Percentiles rank a stretch among this genome's conserved stretches.
Conservation (phyloP, 371 early-diverging fungal genomes). For the Lichtheimia corymbifera region DNA sequence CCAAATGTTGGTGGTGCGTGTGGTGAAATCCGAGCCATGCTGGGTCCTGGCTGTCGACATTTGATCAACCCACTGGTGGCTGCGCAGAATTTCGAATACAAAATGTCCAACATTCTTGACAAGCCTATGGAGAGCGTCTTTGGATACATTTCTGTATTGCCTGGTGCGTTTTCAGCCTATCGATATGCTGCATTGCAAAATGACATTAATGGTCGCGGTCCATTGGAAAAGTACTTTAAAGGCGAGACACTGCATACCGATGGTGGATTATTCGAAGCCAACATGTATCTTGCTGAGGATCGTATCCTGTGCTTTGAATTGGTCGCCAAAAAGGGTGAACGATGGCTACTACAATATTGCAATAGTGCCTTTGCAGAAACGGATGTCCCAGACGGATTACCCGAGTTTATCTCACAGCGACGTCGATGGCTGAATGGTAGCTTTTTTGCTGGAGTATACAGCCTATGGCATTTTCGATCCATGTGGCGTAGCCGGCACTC, state of each 20-base stretch:
- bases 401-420: conserved; percentile 69
- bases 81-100: conserved; percentile 94
- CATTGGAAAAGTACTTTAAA: conserved; percentile 65
- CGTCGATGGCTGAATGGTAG: conserved; percentile 79
- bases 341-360: conserved; percentile 72
- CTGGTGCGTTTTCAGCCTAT: conserved; percentile 77
- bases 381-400: conserved; percentile 69
- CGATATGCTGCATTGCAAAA: conserved; percentile 61
- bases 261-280: conserved; percentile 62
- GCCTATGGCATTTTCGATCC: conserved; percentile 75
- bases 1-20: conserved; percentile 78
- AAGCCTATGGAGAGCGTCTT: conserved; percentile 83
- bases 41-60: conserved; percentile 57
- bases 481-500: conserved; percentile 80
- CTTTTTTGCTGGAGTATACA: conserved; percentile 72
- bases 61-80: conserved; percentile 85
- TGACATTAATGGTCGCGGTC: conserved; percentile 58
- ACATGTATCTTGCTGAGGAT: conserved; percentile 81
- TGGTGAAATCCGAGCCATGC: conserved; percentile 68
- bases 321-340: conserved; percentile 62
- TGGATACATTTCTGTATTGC: conserved; percentile 83
- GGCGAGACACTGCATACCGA: conserved; percentile 58
- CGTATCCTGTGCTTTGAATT: conserved; percentile 80
- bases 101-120: conserved; percentile 84
- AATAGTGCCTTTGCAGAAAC: conserved; percentile 72